A percentile compares a stretch with the other conserved stretches of the same genome.
Evolutionary conservation across 768 basidiomycete genomes (phyloP).

Genomic region (Mrakia gelida): DNA sequence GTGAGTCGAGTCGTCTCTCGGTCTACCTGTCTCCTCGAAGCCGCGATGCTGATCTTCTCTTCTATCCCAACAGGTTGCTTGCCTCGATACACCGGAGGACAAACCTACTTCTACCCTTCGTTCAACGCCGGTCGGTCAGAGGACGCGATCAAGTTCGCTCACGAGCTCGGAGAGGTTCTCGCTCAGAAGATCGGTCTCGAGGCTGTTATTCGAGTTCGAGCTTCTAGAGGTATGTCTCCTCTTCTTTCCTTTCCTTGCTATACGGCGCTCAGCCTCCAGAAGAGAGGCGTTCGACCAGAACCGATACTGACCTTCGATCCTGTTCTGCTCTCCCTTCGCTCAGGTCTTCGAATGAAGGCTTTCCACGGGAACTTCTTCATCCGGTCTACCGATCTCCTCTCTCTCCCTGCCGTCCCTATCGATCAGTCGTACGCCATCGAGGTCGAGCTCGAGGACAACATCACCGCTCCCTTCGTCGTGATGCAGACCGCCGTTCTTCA

Average conservation of each 20-base stretch:
- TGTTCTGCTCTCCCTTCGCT: conserved; percentile 43
- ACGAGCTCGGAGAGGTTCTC: conserved; percentile 89
- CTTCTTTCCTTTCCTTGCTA: too few species aligned
- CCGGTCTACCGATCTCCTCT: conserved; percentile 89
- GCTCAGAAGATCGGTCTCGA: conserved; percentile 94
- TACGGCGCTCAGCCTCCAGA: too few species aligned
- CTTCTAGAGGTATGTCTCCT: conserved; percentile 68
- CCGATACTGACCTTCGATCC: neutral
- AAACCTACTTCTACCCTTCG: conserved; percentile 96
- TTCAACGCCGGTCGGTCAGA: conserved; percentile 93
- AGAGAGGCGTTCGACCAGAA: neutral
- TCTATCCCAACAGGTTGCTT: conserved; percentile 60
- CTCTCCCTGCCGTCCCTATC: conserved; percentile 93
- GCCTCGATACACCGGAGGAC: conserved; percentile 95
- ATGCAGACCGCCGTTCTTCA: conserved; percentile 92
- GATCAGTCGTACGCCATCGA: conserved; percentile 96
- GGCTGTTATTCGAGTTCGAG: conserved; percentile 95
- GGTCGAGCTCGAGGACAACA: conserved; percentile 88
- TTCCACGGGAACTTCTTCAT: conserved; percentile 99
- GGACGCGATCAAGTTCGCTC: conserved; percentile 96
- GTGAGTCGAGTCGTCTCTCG: conserved; percentile 49
- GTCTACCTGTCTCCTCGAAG: neutral
- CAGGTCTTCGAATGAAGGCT: conserved; percentile 80
- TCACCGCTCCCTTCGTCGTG: conserved; percentile 85
- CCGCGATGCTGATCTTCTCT: neutral